Evolutionary conservation across 2,329 filamentous ascomycete species (phyloP).

Genomic region (Thermoascus crustaceus): DNA sequence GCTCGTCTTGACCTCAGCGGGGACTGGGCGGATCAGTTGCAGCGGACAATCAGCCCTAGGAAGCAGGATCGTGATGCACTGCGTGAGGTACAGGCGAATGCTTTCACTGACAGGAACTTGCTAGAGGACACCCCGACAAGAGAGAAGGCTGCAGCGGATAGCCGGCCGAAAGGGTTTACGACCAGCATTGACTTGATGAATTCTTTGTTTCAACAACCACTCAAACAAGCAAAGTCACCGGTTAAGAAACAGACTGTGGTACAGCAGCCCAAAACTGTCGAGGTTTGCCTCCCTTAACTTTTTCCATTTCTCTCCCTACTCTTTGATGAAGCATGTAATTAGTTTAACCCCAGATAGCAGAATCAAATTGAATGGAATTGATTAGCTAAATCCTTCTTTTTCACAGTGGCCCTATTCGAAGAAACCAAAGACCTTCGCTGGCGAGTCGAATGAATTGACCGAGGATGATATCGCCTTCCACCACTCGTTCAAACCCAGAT

Average conservation of each 20-base stretch:
- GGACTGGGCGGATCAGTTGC: constrained; percentile 89
- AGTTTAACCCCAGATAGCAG: constrained; percentile 19
- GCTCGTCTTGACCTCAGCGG: constrained; percentile 53
- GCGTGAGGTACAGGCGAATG: constrained; percentile 54
- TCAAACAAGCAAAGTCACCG: constrained; percentile 45
- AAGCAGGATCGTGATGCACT: constrained; percentile 79
- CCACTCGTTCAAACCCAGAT: constrained; percentile 66
- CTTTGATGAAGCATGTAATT: constrained; percentile 17
- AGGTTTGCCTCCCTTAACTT: constrained; percentile 67
- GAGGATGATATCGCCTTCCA: constrained; percentile 61
- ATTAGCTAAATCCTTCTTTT: constrained; percentile 30
- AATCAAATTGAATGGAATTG: constrained; percentile 28
- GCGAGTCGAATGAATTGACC: constrained; percentile 54
- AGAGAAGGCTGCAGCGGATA: constrained; percentile 12
- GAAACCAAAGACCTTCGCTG: constrained; percentile 59
- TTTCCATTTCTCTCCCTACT: constrained; percentile 35
- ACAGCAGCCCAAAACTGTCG: constrained; percentile 62
- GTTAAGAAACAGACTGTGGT: constrained; percentile 48
- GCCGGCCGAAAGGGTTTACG: constrained; percentile 57
- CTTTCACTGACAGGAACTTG: constrained; percentile 42
- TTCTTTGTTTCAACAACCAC: constrained; percentile 70
- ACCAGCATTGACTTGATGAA: constrained; percentile 96
- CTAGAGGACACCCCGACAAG: constrained; percentile 28
- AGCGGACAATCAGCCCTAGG: constrained; percentile 85
- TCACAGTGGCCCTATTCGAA: constrained; percentile 80